Evolutionary conservation across 179 eudicot genomes (phyloP).

Genomic region (Amaranthus tricolor): DNA sequence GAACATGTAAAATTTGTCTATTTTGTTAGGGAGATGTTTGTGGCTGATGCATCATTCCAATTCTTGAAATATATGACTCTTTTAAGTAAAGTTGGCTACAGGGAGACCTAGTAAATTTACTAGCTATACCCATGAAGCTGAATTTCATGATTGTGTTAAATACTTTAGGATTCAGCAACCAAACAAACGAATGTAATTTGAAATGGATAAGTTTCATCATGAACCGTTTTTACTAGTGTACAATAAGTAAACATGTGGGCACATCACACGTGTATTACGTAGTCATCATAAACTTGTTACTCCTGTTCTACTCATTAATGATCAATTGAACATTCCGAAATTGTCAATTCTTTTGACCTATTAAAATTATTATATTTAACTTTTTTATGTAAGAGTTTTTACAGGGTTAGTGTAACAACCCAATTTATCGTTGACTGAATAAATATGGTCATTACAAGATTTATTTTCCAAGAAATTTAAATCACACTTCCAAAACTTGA

Average conservation of each 20-base stretch:
- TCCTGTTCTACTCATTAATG: too few relatives aligned
- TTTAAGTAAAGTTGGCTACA: not conserved
- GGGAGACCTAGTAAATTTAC: not conserved
- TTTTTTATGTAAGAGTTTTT: too few relatives aligned
- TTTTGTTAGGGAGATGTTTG: not conserved
- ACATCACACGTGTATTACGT: conserved; percentile 1
- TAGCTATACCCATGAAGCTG: not conserved
- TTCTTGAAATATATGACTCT: conserved; percentile 1
- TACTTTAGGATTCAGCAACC: conserved; percentile 3
- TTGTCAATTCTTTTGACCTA: too few relatives aligned
- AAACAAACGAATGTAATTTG: not conserved
- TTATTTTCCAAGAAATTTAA: too few relatives aligned
- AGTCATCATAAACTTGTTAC: not conserved
- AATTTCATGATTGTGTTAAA: conserved; percentile 12
- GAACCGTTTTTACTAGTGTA: not conserved
- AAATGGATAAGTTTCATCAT: conserved; percentile 10
- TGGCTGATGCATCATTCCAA: not conserved
- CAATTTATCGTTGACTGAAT: too few relatives aligned
- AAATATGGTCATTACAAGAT: too few relatives aligned
- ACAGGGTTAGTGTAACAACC: too few relatives aligned
- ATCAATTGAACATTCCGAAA: too few relatives aligned
- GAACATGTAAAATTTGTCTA: not conserved
- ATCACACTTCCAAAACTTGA: too few relatives aligned
- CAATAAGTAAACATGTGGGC: not conserved
- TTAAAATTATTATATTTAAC: too few relatives aligned